These are phyloP conservation scores for Leccinum subrobustum DNA, from an alignment of 1,284 basidiomycete species.

Conservation along the genomic window DNA sequence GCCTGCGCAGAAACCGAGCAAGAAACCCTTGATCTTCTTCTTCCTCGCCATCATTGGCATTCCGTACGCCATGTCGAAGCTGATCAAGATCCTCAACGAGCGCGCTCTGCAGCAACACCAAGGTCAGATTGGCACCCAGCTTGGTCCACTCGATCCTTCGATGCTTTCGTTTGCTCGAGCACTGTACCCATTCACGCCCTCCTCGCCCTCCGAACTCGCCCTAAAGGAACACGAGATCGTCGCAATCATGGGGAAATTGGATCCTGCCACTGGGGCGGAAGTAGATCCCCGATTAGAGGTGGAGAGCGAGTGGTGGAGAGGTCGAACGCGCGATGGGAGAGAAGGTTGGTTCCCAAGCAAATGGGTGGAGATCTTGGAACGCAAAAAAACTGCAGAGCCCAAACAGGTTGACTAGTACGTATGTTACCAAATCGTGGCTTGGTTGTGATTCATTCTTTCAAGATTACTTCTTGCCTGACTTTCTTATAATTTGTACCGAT, in stretches of 20 bases:
- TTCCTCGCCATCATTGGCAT: slow-evolving; percentile 94
- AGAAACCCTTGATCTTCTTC: slow-evolving; percentile 93
- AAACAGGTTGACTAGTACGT: slow-evolving; percentile 44
- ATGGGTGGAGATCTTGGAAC: slow-evolving; percentile 77
- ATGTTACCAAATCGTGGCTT: neutral
- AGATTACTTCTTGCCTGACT: neutral
- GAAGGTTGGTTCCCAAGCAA: slow-evolving; percentile 97
- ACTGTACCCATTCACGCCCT: slow-evolving; percentile 77
- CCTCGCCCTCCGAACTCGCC: slow-evolving; percentile 75
- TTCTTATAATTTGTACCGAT: neutral
- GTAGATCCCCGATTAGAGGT: slow-evolving; percentile 73
- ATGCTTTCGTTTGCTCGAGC: slow-evolving; percentile 87
- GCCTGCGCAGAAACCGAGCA: slow-evolving; percentile 60
- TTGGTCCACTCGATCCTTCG: slow-evolving; percentile 69
- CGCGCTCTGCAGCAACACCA: slow-evolving; percentile 52
- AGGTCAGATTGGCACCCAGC: slow-evolving; percentile 34
- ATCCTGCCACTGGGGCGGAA: slow-evolving; percentile 67
- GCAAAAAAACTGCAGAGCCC: slow-evolving; percentile 32
- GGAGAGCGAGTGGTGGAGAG: slow-evolving; percentile 94
- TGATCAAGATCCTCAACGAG: slow-evolving; percentile 78
- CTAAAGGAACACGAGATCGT: slow-evolving; percentile 93
- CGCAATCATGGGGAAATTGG: slow-evolving; percentile 85
- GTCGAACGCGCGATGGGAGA: slow-evolving; percentile 88
- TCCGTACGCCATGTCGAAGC: slow-evolving; percentile 91
- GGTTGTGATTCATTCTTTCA: neutral